phyloP scores from a whole-genome alignment of 257 asterid genomes.

The Solanum commersonii region DNA sequence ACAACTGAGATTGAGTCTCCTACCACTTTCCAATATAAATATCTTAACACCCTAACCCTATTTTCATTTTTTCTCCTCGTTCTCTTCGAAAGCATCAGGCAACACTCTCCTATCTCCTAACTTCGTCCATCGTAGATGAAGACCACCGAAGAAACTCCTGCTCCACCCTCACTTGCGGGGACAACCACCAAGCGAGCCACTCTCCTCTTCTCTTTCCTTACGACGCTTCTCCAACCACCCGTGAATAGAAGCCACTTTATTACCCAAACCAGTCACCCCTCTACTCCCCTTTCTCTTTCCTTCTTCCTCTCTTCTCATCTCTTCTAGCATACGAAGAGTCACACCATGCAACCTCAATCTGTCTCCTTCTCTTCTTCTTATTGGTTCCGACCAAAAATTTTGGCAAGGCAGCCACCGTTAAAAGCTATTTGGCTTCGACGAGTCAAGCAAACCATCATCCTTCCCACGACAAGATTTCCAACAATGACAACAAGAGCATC shows the following conservation, averaged over 20 bases:
- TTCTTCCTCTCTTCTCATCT: neutral
- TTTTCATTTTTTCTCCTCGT: neutral
- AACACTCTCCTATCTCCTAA: neutral
- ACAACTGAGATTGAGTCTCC: neutral
- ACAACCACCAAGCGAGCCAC: neutral
- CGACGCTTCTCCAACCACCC: neutral
- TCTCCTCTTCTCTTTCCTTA: neutral
- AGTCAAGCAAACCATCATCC: neutral
- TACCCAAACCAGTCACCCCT: neutral
- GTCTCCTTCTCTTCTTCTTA: too few species aligned
- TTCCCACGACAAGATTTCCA: neutral
- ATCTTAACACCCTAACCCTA: neutral
- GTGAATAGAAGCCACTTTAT: neutral
- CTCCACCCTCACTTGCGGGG: neutral
- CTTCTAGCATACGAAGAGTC: too few species aligned
- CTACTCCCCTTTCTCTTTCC: neutral
- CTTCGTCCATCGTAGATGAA: neutral
- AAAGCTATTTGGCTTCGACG: too few species aligned
- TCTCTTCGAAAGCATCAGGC: neutral
- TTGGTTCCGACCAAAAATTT: neutral
- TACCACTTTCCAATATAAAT: too few species aligned
- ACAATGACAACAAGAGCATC: neutral
- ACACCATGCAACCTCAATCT: too few species aligned
- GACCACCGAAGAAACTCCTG: neutral
- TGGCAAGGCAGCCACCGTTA: too few species aligned